These are phyloP conservation scores for Kwoniella shandongensis DNA, from an alignment of 768 basidiomycete genomes.

Conservation along the genomic window DNA sequence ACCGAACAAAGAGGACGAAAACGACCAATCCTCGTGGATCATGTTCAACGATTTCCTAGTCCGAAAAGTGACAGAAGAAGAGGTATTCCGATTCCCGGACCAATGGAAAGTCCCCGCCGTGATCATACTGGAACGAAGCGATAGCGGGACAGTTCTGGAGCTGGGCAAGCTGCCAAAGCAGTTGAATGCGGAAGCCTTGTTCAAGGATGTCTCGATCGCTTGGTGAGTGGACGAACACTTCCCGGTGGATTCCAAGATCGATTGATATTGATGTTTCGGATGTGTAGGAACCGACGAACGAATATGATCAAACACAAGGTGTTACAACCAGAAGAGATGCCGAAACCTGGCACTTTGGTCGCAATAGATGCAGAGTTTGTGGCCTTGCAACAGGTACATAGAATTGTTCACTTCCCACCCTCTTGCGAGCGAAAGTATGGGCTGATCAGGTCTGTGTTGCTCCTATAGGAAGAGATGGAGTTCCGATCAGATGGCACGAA, in stretches of 20 bases:
- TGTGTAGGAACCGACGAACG: slow-evolving; percentile 69
- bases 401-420: not conserved
- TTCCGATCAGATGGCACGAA: slow-evolving; percentile 92
- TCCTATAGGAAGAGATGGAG: slow-evolving; percentile 81
- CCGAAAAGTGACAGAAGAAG: slow-evolving; percentile 74
- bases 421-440: not conserved
- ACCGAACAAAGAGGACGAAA: not conserved
- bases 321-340: slow-evolving; percentile 71
- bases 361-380: slow-evolving; percentile 99
- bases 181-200: slow-evolving; percentile 72
- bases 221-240: slow-evolving; percentile 63
- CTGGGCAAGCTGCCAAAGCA: slow-evolving; percentile 65
- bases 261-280: slow-evolving; percentile 4
- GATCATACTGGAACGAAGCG: slow-evolving; percentile 80
- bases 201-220: slow-evolving; percentile 84
- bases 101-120: slow-evolving; percentile 94
- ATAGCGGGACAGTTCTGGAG: slow-evolving; percentile 63
- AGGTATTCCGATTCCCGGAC: slow-evolving; percentile 82
- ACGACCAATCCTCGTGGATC: slow-evolving; percentile 69
- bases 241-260: no score
- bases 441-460: not conserved
- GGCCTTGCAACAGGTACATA: slow-evolving; percentile 82
- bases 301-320: slow-evolving; percentile 74
- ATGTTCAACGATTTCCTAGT: slow-evolving; percentile 97
- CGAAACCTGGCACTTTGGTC: slow-evolving; percentile 79